Conservation (phyloP, 1,284 basidiomycete genomes). For the Boletus holoroseus region DNA sequence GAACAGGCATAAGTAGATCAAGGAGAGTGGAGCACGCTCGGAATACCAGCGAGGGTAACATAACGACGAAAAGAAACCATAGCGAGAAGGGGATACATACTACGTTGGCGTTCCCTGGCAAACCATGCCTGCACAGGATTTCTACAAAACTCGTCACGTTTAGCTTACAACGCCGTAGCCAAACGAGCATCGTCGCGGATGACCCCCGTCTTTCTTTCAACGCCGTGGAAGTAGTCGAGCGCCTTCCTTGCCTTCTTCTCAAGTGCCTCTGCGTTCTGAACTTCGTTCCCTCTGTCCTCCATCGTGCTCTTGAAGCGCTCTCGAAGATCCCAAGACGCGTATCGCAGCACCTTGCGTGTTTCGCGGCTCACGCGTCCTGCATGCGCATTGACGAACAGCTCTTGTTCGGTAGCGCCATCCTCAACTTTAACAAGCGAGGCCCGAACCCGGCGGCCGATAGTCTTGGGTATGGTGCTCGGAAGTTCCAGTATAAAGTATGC, state of each 20-base stretch:
- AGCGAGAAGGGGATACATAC: not conserved
- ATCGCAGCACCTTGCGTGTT: slow-evolving; percentile 88
- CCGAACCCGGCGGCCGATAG: slow-evolving; percentile 76
- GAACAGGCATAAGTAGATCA: slow-evolving; percentile 10
- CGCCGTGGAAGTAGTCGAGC: slow-evolving; percentile 64
- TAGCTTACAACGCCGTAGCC: slow-evolving; percentile 18
- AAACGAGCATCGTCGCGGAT: slow-evolving; percentile 44
- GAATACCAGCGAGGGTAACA: slow-evolving; percentile 4
- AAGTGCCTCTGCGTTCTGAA: slow-evolving; percentile 71
- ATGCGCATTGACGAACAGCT: slow-evolving; percentile 66
- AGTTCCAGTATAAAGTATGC: slow-evolving; percentile 87
- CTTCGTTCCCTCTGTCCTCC: slow-evolving; percentile 72
- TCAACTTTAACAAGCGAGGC: slow-evolving; percentile 48
- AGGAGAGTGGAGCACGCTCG: slow-evolving; percentile 6
- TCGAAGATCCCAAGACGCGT: slow-evolving; percentile 89
- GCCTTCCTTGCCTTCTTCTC: slow-evolving; percentile 68
- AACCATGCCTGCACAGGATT: not conserved
- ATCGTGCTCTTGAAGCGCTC: slow-evolving; percentile 80
- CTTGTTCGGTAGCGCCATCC: slow-evolving; percentile 38
- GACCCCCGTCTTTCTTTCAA: slow-evolving; percentile 52
- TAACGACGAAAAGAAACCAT: not conserved
- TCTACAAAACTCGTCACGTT: not conserved
- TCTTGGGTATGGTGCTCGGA: slow-evolving; percentile 87
- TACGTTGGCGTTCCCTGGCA: not conserved
- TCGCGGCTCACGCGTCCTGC: slow-evolving; percentile 74